Base-by-base conservation (phyloP, 2,329 filamentous ascomycete species). In the Corniculantispora saksenae region DNA sequence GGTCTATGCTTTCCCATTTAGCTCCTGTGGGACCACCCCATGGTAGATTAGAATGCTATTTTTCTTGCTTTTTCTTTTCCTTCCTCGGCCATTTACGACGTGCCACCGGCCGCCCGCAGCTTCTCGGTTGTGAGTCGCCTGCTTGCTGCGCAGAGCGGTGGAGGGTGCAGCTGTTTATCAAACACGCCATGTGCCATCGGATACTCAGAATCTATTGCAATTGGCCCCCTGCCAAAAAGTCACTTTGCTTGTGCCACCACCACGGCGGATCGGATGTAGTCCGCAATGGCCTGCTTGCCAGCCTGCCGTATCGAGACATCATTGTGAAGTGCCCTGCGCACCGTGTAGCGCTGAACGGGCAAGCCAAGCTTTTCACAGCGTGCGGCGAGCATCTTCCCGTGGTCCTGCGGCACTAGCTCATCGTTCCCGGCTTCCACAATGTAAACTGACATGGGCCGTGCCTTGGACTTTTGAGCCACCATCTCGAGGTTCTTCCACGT, bases 361-460 rank as follows among this genome's bases (percentile, higher is more conserved):
- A 89, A 65, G 1, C 79, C 79, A 25, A 86, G 72, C 23, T 83
- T 78, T 64, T 74, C 66, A 69, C 85, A 88, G 62, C 80, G 78
- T 65, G 78, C 74, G 61, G 81, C 75, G 8, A 88, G 75, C 57
- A 75, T 71, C 40, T 79, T 73, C 15, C 79, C 82, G 63, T 88
- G 84, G 53, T 81, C 77, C 27, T 76, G 74, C 0, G 86, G 86
- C 1, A 89, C 86, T 21, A 89, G 72, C 72, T 89, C 86, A 68
- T 88, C 86, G 66, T 80, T 85, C 3, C 80, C 85, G 27, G 84
- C 86, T 72, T 86, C 81, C 7, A 88, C 71, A 45, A 88, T 83
- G 56, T 83, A 79, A 2, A 86, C 71, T 1, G 82, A 82, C 12
- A 67, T 67, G 19, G 64, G 61, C 5, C 62, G 50, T 1, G 67